Base-by-base conservation (phyloP, 2,329 filamentous ascomycete species). In the Phyllosticta capitalensis region DNA sequence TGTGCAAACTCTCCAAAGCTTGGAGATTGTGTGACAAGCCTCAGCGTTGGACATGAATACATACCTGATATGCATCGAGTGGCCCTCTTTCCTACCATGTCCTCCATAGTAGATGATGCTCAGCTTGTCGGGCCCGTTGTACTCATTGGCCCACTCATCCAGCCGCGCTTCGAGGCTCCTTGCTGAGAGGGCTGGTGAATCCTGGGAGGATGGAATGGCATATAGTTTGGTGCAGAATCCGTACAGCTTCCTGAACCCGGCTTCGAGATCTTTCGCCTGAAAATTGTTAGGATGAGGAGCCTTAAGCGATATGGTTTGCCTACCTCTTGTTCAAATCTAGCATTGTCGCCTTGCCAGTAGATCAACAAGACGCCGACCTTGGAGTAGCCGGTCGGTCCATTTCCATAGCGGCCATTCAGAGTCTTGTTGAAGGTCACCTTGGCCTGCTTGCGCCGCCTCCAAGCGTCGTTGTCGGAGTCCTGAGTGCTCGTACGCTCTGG, bases 71-170 rank as follows among this genome's bases (percentile, higher is more conserved):
- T 3, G 56, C 62, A 9, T 63, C 38, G 9, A 38, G 12, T 33
- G 52, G 24, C 55, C 59, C 12, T 24, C 28, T 24, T 51, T 55
- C 10, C 58, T 52, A 17, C 56, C 63, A 55, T 65, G 63, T 6
- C 63, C 62, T 6, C 59, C 63, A 21, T 65, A 65, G 55, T 65
- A 65, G 9, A 65, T 64, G 10, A 65, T 65, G 53, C 62, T 61
- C 14, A 65, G 28, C 48, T 63, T 65, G 3, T 58, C 22, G 4
- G 61, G 59, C 9, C 56, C 58, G 9, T 64, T 57, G 28, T 56
- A 65, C 19, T 55, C 24, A n/a, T 58, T 9, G 12, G 53, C 38
- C 57, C 63, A 65, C 1, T 52, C 55, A 3, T 56, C 14, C 19
- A 65, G 20, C 48, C 56, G 24, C 9, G 22, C 38, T 5, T 56